phyloP scores from a whole-genome alignment of 2,329 filamentous ascomycete genomes.

The Calonectria hawksworthii region DNA sequence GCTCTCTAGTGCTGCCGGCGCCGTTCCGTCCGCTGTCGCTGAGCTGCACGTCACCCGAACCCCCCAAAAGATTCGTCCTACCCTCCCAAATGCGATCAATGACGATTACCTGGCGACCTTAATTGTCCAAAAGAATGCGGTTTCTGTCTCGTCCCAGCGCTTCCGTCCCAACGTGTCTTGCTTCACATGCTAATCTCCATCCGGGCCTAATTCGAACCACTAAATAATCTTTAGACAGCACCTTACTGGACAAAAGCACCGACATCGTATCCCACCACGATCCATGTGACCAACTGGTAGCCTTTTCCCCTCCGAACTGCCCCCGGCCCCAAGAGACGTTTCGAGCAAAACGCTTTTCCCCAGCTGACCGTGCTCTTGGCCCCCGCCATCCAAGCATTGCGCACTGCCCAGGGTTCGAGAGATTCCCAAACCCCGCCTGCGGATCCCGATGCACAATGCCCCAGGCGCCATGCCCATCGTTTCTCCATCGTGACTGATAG shows the following conservation, averaged over 20 bases:
- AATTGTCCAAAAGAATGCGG: not conserved
- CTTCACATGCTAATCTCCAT: not conserved
- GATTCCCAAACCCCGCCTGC: slow-evolving; percentile 14
- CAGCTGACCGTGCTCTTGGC: slow-evolving; percentile 10
- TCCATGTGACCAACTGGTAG: slow-evolving; percentile 1
- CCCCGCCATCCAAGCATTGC: slow-evolving; percentile 14
- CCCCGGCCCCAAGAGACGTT: not conserved
- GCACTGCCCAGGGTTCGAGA: not conserved
- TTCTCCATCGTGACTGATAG: slow-evolving; percentile 22
- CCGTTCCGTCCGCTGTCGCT: slow-evolving; percentile 6
- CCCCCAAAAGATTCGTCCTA: not conserved
- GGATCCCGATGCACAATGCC: not conserved
- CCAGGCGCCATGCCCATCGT: not conserved
- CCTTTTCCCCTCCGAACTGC: not conserved
- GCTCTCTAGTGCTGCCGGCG: slow-evolving; percentile 1
- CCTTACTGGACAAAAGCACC: not conserved
- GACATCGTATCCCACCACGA: not conserved
- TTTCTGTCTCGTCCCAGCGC: not conserved
- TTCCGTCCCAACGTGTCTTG: not conserved
- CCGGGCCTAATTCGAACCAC: not conserved
- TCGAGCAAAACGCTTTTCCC: not conserved
- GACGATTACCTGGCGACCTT: not conserved
- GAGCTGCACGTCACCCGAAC: slow-evolving; percentile 14
- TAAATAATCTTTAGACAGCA: not conserved
- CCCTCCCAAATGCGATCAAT: not conserved